phyloP scores from a whole-genome alignment of 2,329 filamentous ascomycete genomes.

The Macrophomina phaseolina region DNA sequence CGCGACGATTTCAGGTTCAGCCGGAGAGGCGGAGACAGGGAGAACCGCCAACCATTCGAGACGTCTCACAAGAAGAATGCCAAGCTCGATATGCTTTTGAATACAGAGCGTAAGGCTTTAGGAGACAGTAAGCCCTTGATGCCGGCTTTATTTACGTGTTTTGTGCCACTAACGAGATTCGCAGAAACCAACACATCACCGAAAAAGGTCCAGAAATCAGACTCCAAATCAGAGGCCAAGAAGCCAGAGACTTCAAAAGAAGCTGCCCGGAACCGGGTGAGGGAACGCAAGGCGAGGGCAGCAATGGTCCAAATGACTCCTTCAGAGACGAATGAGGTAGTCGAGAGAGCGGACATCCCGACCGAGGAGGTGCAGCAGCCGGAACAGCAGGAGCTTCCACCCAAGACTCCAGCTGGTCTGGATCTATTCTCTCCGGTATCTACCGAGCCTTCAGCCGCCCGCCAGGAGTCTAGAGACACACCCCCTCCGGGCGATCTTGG shows the following conservation, averaged over 20 bases:
- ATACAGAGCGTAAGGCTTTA: constrained; percentile 44
- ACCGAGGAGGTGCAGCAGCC: constrained; percentile 3
- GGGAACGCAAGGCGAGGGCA: constrained; percentile 29
- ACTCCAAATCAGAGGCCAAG: constrained; percentile 30
- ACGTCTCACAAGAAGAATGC: constrained; percentile 4
- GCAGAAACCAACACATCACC: constrained; percentile 45
- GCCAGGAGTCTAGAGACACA: constrained; percentile 8
- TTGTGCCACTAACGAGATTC: neutral
- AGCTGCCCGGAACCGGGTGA: constrained; percentile 24
- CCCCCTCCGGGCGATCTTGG: constrained; percentile 2
- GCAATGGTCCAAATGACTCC: constrained; percentile 22
- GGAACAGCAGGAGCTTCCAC: constrained; percentile 37
- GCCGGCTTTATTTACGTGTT: too few relatives aligned
- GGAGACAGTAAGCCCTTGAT: constrained; percentile 46
- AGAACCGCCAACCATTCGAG: constrained; percentile 9
- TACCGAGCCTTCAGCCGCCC: constrained; percentile 44
- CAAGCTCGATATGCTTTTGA: constrained; percentile 22
- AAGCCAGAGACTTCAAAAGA: constrained; percentile 23
- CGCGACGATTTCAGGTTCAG: constrained; percentile 55
- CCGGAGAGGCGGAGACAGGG: constrained; percentile 34
- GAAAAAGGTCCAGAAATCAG: constrained; percentile 32
- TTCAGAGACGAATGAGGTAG: neutral
- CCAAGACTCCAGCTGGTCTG: constrained; percentile 44
- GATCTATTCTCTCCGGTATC: constrained; percentile 52
- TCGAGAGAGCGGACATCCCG: constrained; percentile 12